These are phyloP conservation scores for Crepidotus sp. DNA, from an alignment of 1,284 basidiomycete genomes.

Conservation along the genomic window DNA sequence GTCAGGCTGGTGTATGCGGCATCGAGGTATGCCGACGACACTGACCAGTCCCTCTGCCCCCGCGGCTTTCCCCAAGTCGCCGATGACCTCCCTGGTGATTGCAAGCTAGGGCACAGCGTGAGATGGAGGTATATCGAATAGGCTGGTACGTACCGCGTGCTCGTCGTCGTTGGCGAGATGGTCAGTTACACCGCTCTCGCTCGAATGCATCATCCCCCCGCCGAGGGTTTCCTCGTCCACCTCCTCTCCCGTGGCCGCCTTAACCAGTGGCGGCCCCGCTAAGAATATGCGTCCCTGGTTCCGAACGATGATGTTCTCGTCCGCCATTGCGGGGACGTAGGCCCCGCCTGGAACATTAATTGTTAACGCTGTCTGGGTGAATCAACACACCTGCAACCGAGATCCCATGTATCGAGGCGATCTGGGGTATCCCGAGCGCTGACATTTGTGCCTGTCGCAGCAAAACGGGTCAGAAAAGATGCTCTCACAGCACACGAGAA, in stretches of 20 bases:
- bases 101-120: slow-evolving; percentile 34
- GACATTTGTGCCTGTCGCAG: slow-evolving; percentile 74
- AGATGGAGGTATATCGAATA: not conserved
- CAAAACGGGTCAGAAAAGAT: not conserved
- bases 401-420: slow-evolving; percentile 90
- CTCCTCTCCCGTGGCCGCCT: slow-evolving; percentile 89
- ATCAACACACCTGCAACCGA: slow-evolving; percentile 64
- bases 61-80: slow-evolving; percentile 65
- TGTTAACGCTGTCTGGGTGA: slow-evolving; percentile 15
- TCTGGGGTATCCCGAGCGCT: slow-evolving; percentile 83
- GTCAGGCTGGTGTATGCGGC: slow-evolving; percentile 1
- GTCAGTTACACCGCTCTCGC: slow-evolving; percentile 89
- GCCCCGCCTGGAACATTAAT: slow-evolving; percentile 49
- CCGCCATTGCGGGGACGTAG: slow-evolving; percentile 95
- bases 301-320: slow-evolving; percentile 90
- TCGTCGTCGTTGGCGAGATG: slow-evolving; percentile 85
- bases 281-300: slow-evolving; percentile 93
- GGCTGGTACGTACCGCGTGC: slow-evolving; percentile 44
- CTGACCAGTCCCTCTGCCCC: slow-evolving; percentile 41
- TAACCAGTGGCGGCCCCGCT: slow-evolving; percentile 92
- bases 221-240: slow-evolving; percentile 91
- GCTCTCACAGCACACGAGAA: not conserved
- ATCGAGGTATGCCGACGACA: slow-evolving; percentile 2
- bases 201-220: slow-evolving; percentile 90
- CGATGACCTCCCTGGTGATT: slow-evolving; percentile 75